These are phyloP conservation scores for Ceriops tagal DNA, from an alignment of 345 rosid species.

Conservation along the genomic window DNA sequence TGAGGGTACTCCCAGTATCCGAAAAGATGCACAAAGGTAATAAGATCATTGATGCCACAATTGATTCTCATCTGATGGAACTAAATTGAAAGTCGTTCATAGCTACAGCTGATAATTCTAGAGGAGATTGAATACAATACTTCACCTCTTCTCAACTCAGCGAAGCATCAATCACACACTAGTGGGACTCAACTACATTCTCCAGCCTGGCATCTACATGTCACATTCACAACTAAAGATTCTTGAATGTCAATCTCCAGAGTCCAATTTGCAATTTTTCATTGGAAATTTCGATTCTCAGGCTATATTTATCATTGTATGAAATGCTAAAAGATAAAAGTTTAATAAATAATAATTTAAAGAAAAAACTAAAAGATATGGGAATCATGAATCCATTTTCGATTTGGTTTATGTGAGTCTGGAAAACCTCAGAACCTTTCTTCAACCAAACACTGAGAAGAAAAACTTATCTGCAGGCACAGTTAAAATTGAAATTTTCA, in stretches of 20 bases:
- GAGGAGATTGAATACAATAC: not conserved
- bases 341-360: not conserved
- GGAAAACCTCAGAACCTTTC: not conserved
- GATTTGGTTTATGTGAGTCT: not conserved
- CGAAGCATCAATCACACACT: not conserved
- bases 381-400: not conserved
- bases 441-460: not conserved
- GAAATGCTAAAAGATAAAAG: not conserved
- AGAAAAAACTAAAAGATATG: not conserved
- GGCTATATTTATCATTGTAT: not conserved
- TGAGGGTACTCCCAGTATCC: conserved; percentile 92
- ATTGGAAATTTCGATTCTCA: not conserved
- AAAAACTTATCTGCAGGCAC: not conserved
- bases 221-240: not conserved
- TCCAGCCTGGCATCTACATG: not conserved
- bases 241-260: not conserved
- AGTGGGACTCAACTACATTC: not conserved
- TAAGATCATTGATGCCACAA: conserved; percentile 14
- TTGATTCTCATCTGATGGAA: not conserved
- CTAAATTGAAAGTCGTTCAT: not conserved
- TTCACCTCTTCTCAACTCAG: not conserved
- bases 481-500: not conserved
- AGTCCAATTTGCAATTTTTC: not conserved
- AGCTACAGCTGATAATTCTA: not conserved
- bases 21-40: conserved; percentile 88